Evolutionary conservation across 169 alveolate species (phyloP), one percentile per base, ranked within the genome.

Genomic region (Plasmodium reichenowi): DNA sequence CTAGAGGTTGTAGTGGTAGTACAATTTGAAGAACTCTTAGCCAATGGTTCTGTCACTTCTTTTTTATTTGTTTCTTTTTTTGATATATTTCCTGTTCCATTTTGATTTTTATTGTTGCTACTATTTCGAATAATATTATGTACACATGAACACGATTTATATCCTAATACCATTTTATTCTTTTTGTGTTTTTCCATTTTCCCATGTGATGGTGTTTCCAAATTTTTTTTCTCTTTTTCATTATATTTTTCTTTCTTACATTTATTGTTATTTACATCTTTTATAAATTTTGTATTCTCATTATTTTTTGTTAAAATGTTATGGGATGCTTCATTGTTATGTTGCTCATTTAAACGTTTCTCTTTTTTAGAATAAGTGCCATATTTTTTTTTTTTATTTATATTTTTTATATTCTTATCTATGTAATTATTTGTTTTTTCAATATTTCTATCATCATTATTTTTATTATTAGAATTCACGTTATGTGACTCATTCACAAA

Each of bases 1-100:
- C 50, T 32, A 43, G 38, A 60, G n/a, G 88, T 60, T n/a, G 63
- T 59, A 26, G 73, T 50, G 12, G 74, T 74, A 20, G 64, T 50
- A 59, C 48, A 45, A 13, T 67, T 60, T 32, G 88, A 64, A 5
- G 56, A 60, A 15, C 63, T 60, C 58, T 62, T 26, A 45, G 64
- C 48, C 29, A 24, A 20, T 2, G 13, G 5, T 5, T 38, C 5
- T 38, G 47, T 5, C 47, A 38, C 47, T 38, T 38, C 10, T 38
- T 38, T 38, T 38, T 38, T 38, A 38, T 38, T 38, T 38, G 47
- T 38, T 38, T 38, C 47, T 22, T 72, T 72, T 59, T 7, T 72
- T 13, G 56, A 48, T 2, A 29, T 26, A 13, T 20, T 67, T 22
- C 45, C 47, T 5, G 9, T 52, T 48, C 9, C 7, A 20, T 52